A percentile compares a stretch with the other conserved stretches of the same genome.
Conservation (phyloP, 768 basidiomycete genomes). For the Collybiopsis confluens region DNA sequence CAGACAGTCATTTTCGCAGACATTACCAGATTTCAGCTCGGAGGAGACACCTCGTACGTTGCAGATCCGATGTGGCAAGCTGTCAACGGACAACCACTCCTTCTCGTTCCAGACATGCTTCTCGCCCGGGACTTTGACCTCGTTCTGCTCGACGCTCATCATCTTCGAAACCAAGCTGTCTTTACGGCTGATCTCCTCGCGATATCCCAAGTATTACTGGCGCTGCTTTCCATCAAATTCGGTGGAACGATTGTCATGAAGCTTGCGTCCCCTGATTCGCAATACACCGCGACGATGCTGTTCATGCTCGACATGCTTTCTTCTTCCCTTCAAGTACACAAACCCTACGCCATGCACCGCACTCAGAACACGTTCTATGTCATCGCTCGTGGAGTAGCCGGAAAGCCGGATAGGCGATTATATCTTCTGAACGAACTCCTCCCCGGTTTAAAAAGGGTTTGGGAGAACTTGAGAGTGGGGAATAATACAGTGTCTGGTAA, state of each 20-base stretch:
- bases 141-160: slow-evolving; percentile 30
- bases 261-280: slow-evolving; percentile 24
- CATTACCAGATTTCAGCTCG: slow-evolving; percentile 10
- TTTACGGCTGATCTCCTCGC: slow-evolving; percentile 20
- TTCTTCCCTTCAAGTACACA: slow-evolving; percentile 18
- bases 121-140: slow-evolving; percentile 18
- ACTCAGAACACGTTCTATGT: slow-evolving; percentile 27
- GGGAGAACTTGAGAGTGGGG: slow-evolving; percentile 18
- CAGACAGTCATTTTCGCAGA: slow-evolving; percentile 11
- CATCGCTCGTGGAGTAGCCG: slow-evolving; percentile 23
- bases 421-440: slow-evolving; percentile 9
- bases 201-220: slow-evolving; percentile 27
- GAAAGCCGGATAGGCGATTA: slow-evolving; percentile 10
- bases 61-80: background rate
- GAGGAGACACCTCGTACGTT: background rate
- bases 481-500: slow-evolving; percentile 14
- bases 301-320: slow-evolving; percentile 25
- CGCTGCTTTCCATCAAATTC: slow-evolving; percentile 15
- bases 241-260: slow-evolving; percentile 28
- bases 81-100: background rate
- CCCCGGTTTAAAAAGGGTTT: slow-evolving; percentile 18
- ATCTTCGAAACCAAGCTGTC: slow-evolving; percentile 16
- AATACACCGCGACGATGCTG: slow-evolving; percentile 23
- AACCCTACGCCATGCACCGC: slow-evolving; percentile 25
- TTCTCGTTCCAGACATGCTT: background rate